Evolutionary conservation across 257 asterid genomes (phyloP).

Genomic region (Solanum pinnatisectum): DNA sequence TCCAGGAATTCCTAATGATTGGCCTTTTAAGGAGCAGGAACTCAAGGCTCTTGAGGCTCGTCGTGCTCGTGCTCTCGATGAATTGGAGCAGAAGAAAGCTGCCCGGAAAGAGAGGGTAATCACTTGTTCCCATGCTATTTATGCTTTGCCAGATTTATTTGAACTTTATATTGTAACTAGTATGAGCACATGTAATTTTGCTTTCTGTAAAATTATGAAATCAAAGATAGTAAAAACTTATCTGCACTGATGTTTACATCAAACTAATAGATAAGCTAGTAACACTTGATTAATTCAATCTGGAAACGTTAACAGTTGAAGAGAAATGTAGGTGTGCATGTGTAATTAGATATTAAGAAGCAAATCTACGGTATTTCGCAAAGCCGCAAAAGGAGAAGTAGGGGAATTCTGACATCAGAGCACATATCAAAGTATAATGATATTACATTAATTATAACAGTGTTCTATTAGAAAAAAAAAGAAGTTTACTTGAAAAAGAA

Average conservation of each 20-base stretch:
- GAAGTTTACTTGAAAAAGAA: background rate
- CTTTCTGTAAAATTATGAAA: background rate
- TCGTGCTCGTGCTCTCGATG: conserved; percentile 62
- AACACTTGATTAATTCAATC: background rate
- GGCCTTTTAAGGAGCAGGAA: conserved; percentile 96
- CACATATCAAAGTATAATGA: background rate
- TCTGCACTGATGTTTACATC: background rate
- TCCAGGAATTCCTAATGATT: conserved; percentile 88
- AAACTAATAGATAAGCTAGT: background rate
- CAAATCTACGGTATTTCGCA: background rate
- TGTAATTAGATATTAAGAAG: background rate
- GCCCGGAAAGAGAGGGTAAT: conserved; percentile 91
- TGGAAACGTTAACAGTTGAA: background rate
- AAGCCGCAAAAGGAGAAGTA: background rate
- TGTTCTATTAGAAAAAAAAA: background rate
- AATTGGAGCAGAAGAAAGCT: conserved; percentile 76
- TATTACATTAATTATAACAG: background rate
- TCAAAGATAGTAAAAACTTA: background rate
- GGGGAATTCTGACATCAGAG: background rate
- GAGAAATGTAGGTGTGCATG: background rate
- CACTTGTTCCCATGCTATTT: background rate
- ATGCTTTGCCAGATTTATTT: background rate
- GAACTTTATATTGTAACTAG: background rate
- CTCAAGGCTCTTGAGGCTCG: conserved; percentile 81
- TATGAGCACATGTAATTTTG: background rate